Evolutionary conservation across 208 protist species (phyloP).

Genomic region (Leishmania lainsoni): DNA sequence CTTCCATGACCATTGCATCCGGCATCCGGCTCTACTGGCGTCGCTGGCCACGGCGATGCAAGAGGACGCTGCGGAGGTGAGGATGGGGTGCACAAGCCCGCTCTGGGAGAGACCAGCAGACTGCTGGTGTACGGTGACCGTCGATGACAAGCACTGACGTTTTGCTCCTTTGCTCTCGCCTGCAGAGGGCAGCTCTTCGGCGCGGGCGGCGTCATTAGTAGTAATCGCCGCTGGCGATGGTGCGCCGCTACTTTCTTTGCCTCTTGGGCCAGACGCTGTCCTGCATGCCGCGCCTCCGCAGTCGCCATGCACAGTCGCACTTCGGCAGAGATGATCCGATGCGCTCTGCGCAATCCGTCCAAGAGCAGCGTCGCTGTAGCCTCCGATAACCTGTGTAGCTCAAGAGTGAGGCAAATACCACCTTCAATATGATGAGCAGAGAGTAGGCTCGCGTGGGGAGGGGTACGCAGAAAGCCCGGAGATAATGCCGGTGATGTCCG

Average conservation of each 20-base stretch:
- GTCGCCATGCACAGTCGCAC: constrained; percentile 23
- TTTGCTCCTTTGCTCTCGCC: background rate
- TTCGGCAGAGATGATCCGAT: constrained; percentile 14
- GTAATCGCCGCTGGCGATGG: constrained; percentile 5
- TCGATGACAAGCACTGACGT: background rate
- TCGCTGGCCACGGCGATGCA: background rate
- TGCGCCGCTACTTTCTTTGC: constrained; percentile 1
- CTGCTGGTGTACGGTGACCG: background rate
- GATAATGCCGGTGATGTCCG: background rate
- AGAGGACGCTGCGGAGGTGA: constrained; percentile 2
- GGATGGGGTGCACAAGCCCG: background rate
- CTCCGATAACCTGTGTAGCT: constrained; percentile 30
- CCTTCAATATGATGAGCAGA: background rate
- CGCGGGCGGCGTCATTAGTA: background rate
- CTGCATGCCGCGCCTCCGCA: constrained; percentile 20
- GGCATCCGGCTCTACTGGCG: background rate
- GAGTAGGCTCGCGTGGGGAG: background rate
- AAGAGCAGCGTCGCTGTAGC: constrained; percentile 21
- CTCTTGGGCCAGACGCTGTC: constrained; percentile 17
- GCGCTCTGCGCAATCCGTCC: constrained; percentile 25
- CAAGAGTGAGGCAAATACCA: constrained; percentile 30
- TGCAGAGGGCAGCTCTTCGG: background rate
- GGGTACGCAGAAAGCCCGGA: background rate
- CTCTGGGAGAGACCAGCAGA: background rate
- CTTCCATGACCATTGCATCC: background rate